These are phyloP conservation scores for Scheffersomyces lignosus DNA, from an alignment of 805 yeast genomes.

Conservation along the genomic window DNA sequence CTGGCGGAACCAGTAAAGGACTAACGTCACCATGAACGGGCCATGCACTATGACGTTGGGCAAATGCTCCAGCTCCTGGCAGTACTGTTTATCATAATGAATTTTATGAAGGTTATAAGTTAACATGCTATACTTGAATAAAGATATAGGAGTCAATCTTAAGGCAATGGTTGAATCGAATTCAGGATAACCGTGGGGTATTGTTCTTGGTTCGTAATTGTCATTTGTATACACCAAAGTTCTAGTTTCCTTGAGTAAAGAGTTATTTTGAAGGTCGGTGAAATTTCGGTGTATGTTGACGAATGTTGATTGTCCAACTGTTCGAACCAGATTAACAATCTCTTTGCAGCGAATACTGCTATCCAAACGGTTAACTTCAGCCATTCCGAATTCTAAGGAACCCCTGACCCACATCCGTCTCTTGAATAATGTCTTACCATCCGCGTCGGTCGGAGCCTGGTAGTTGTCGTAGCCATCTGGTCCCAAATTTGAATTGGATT, in stretches of 20 bases:
- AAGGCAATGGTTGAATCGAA: slow-evolving; percentile 12
- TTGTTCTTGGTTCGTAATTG: slow-evolving; percentile 11
- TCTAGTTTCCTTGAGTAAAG: slow-evolving; percentile 51
- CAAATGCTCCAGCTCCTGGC: slow-evolving; percentile 56
- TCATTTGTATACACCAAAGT: slow-evolving; percentile 61
- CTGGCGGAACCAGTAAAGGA: slow-evolving; percentile 51
- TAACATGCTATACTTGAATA: slow-evolving; percentile 68
- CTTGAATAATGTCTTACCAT: slow-evolving; percentile 31
- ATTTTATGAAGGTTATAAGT: slow-evolving; percentile 83
- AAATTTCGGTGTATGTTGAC: slow-evolving; percentile 59
- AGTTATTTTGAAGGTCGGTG: slow-evolving; percentile 17
- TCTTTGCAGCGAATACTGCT: slow-evolving; percentile 47
- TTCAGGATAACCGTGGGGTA: background rate
- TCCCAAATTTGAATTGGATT: slow-evolving; percentile 49
- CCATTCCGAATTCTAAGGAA: slow-evolving; percentile 44
- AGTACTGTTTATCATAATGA: slow-evolving; percentile 66
- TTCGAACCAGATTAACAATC: slow-evolving; percentile 41
- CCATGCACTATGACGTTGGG: slow-evolving; percentile 73
- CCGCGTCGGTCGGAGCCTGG: slow-evolving; percentile 56
- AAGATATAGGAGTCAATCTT: slow-evolving; percentile 42
- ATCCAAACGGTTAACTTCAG: slow-evolving; percentile 34
- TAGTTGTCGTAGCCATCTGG: slow-evolving; percentile 80
- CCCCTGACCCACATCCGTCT: slow-evolving; percentile 87
- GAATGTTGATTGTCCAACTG: slow-evolving; percentile 37
- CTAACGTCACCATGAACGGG: slow-evolving; percentile 66